Evolutionary conservation across 768 basidiomycete genomes (phyloP).

Genomic region (Dentipellis fragilis): DNA sequence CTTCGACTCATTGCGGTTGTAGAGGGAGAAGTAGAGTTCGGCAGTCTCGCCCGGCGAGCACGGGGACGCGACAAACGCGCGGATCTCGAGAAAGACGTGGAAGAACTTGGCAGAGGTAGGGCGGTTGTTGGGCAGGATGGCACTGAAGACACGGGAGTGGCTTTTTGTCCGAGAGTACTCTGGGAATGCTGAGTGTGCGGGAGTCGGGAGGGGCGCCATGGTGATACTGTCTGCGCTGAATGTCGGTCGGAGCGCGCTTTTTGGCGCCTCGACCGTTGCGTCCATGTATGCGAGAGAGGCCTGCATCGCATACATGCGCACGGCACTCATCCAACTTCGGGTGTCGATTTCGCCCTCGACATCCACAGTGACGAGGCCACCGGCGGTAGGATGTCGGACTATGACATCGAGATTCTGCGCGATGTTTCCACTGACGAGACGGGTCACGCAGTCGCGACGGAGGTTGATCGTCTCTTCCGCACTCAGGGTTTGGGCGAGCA

Average conservation of each 20-base stretch:
- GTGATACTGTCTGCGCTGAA: slow-evolving; percentile 37
- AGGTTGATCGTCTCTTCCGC: slow-evolving; percentile 77
- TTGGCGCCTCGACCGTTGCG: slow-evolving; percentile 23
- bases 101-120: slow-evolving; percentile 63
- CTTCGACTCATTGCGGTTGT: slow-evolving; percentile 70
- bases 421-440: slow-evolving; percentile 83
- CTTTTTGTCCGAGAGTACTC: slow-evolving; percentile 34
- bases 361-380: slow-evolving; percentile 84
- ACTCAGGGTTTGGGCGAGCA: slow-evolving; percentile 80
- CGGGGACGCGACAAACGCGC: slow-evolving; percentile 85
- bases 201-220: slow-evolving; percentile 40
- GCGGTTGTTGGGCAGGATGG: slow-evolving; percentile 26
- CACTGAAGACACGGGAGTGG: slow-evolving; percentile 22
- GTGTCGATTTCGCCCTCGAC: slow-evolving; percentile 74
- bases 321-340: slow-evolving; percentile 80
- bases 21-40: slow-evolving; percentile 90
- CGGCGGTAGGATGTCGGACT: slow-evolving; percentile 90
- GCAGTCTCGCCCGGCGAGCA: slow-evolving; percentile 88
- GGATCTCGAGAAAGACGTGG: slow-evolving; percentile 83
- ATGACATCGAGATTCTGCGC: slow-evolving; percentile 91
- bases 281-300: slow-evolving; percentile 71
- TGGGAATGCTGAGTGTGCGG: slow-evolving; percentile 64
- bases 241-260: slow-evolving; percentile 23
- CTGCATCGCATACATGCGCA: slow-evolving; percentile 90
- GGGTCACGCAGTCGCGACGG: slow-evolving; percentile 76